phyloP scores from a whole-genome alignment of 2,329 filamentous ascomycete genomes.

The Bipolaris gigantea region DNA sequence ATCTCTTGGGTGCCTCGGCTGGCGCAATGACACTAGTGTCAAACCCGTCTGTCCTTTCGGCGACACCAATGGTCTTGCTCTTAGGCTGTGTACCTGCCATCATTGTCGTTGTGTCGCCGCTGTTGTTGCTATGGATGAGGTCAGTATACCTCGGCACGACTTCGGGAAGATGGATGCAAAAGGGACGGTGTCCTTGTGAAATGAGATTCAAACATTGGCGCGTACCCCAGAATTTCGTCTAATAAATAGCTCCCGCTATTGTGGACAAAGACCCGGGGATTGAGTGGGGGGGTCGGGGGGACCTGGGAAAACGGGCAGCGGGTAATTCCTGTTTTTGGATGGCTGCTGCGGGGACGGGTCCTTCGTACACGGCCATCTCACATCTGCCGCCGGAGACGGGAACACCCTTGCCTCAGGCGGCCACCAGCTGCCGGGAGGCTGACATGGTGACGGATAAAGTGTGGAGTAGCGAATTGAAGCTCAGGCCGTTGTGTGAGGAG shows the following conservation, averaged over 20 bases:
- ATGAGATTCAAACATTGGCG: constrained; percentile 4
- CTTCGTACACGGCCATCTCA: constrained; percentile 10
- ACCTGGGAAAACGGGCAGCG: constrained; percentile 27
- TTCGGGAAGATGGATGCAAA: constrained; percentile 1
- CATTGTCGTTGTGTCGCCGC: background rate
- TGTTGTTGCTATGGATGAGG: background rate
- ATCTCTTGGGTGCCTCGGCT: constrained; percentile 39
- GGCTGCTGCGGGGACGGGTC: constrained; percentile 27
- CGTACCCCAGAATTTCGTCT: constrained; percentile 14
- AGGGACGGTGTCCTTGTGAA: constrained; percentile 10
- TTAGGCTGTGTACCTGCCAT: constrained; percentile 26
- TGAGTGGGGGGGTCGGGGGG: constrained; percentile 12
- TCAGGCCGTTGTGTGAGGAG: background rate
- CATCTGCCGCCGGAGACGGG: background rate
- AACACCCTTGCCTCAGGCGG: constrained; percentile 9
- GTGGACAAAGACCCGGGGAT: constrained; percentile 17
- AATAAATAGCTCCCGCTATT: constrained; percentile 28
- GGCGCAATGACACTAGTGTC: constrained; percentile 38
- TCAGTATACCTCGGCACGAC: background rate
- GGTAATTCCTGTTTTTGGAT: constrained; percentile 24
- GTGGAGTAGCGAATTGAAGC: constrained; percentile 1
- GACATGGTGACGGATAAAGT: background rate
- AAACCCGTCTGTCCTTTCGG: constrained; percentile 26
- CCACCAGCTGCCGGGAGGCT: background rate
- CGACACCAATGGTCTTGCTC: constrained; percentile 24